Conservation (phyloP, 257 asterid species). For the Solanum lycopersicoides region DNA sequence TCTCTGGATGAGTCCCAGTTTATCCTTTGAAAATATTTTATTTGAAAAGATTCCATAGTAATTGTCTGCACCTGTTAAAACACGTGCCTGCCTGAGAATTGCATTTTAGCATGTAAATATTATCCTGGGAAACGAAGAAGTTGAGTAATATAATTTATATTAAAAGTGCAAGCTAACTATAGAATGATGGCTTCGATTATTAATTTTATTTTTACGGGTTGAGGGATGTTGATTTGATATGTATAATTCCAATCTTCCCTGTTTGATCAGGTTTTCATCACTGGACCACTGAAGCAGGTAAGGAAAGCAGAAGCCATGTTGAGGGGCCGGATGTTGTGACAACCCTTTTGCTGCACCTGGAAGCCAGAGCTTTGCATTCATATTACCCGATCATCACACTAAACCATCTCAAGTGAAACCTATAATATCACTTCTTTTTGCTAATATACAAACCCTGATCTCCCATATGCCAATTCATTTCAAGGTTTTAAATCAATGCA, state of each 20-base stretch:
- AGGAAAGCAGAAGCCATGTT: conserved; percentile 89
- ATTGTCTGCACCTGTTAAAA: neutral
- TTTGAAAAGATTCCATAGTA: neutral
- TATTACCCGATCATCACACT: neutral
- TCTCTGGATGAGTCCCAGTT: neutral
- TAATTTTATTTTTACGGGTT: neutral
- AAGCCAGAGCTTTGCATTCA: neutral
- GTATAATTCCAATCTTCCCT: neutral
- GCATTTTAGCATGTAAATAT: neutral
- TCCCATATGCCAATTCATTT: neutral
- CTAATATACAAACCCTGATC: neutral
- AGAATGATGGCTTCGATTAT: neutral
- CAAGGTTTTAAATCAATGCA: neutral
- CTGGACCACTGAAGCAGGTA: conserved; percentile 72
- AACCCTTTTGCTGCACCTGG: neutral
- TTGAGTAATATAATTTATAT: neutral
- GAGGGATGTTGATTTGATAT: neutral
- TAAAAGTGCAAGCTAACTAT: neutral
- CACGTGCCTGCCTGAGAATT: neutral
- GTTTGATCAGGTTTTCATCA: conserved; percentile 62
- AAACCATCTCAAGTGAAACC: neutral
- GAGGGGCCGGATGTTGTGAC: conserved; percentile 50
- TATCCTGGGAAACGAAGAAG: neutral
- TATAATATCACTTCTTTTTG: neutral
- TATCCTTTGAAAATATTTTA: neutral